Conservation (phyloP, 2,329 filamentous ascomycete genomes). For the Fusarium compactum region DNA sequence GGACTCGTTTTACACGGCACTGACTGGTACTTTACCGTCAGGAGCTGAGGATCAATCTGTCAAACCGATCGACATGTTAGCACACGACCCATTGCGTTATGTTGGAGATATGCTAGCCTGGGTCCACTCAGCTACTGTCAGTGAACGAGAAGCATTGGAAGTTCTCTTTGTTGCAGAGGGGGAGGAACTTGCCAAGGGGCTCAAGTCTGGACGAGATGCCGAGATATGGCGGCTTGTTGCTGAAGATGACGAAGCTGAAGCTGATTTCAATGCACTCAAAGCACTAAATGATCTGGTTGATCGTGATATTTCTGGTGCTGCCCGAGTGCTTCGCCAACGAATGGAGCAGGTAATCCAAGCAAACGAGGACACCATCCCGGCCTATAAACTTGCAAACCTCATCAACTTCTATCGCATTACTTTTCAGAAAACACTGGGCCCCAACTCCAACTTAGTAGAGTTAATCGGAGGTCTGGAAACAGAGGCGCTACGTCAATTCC, state of each 20-base stretch:
- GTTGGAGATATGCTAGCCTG: constrained; percentile 98
- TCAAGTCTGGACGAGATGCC: constrained; percentile 82
- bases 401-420: constrained; percentile 90
- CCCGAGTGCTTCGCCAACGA: constrained; percentile 86
- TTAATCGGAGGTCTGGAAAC: constrained; percentile 76
- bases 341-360: constrained; percentile 93
- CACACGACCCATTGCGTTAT: constrained; percentile 91
- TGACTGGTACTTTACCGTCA: constrained; percentile 77
- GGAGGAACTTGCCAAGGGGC: constrained; percentile 85
- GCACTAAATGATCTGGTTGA: constrained; percentile 89
- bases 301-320: constrained; percentile 83
- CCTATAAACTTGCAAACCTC: constrained; percentile 91
- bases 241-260: constrained; percentile 66
- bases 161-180: constrained; percentile 91
- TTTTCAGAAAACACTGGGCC: constrained; percentile 82
- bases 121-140: constrained; percentile 93
- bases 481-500: constrained; percentile 85
- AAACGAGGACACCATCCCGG: constrained; percentile 88
- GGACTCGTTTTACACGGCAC: constrained; percentile 87
- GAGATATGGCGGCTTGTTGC: constrained; percentile 82
- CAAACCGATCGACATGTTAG: constrained; percentile 94
- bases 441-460: constrained; percentile 75
- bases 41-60: constrained; percentile 70
- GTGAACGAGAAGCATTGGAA: constrained; percentile 92
- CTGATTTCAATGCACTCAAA: constrained; percentile 81